These are phyloP conservation scores for Saussurea involucrata DNA, from an alignment of 129 eudicot species.

Conservation along the genomic window DNA sequence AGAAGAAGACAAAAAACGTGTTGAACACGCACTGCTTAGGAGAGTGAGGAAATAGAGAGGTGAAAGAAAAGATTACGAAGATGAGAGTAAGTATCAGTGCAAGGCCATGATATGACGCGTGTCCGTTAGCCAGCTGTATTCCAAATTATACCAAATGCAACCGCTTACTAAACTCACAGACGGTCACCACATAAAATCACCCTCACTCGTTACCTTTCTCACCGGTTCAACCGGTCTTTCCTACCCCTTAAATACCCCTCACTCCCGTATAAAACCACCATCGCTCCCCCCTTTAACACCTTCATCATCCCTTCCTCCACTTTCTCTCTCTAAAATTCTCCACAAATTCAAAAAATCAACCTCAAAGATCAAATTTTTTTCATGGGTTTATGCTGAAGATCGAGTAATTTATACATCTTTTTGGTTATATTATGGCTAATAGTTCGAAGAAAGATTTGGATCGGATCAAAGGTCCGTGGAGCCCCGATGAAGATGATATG, in stretches of 20 bases:
- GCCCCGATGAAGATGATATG: slow-evolving; percentile 80
- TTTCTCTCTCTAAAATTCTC: slow-evolving; percentile 20
- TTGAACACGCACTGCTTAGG: neutral
- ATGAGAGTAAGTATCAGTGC: slow-evolving; percentile 40
- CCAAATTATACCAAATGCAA: slow-evolving; percentile 56
- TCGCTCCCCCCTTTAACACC: neutral
- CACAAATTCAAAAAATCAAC: neutral
- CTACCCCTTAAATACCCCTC: slow-evolving; percentile 27
- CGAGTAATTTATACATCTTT: neutral
- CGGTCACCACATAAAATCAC: slow-evolving; percentile 27
- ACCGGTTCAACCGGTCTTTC: slow-evolving; percentile 54
- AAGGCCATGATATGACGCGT: slow-evolving; percentile 57
- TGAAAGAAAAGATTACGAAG: slow-evolving; percentile 23
- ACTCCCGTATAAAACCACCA: slow-evolving; percentile 27
- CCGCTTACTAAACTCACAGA: slow-evolving; percentile 47
- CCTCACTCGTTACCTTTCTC: slow-evolving; percentile 12
- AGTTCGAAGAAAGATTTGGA: slow-evolving; percentile 41
- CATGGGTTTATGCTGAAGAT: neutral
- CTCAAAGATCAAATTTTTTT: neutral
- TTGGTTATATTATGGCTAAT: slow-evolving; percentile 11
- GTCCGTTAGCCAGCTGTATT: slow-evolving; percentile 86
- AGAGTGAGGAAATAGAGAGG: slow-evolving; percentile 14
- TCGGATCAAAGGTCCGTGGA: slow-evolving; percentile 97
- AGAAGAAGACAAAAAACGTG: slow-evolving; percentile 21
- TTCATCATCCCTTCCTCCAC: neutral